These are phyloP conservation scores for Mucor lusitanicus DNA, from an alignment of 371 early-diverging fungal species.

Conservation along the genomic window DNA sequence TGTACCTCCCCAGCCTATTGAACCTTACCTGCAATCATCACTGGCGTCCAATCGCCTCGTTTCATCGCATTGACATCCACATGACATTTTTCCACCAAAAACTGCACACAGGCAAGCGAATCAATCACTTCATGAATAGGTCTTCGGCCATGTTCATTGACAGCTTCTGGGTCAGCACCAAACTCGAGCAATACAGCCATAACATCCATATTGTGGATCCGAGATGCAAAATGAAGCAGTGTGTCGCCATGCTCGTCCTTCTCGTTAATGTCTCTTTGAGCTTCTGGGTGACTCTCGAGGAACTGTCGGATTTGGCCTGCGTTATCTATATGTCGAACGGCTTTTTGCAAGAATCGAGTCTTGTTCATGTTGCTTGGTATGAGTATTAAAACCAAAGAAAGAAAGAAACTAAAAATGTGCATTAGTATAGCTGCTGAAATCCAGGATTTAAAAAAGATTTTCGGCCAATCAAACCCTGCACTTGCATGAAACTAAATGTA, in stretches of 20 bases:
- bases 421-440: no score
- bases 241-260: conserved; percentile 50
- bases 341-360: conserved; percentile 9
- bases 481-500: no score
- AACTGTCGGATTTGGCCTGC: background rate
- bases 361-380: background rate
- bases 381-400: no score
- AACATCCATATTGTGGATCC: conserved; percentile 32
- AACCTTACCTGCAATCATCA: conserved; percentile 49
- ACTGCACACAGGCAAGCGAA: conserved; percentile 35
- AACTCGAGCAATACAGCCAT: conserved; percentile 30
- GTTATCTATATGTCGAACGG: conserved; percentile 12
- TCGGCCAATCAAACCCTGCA: no score
- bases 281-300: background rate
- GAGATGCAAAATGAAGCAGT: conserved; percentile 52
- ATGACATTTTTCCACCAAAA: conserved; percentile 29
- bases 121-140: conserved; percentile 57
- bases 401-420: no score
- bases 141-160: conserved; percentile 53
- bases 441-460: no score
- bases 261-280: conserved; percentile 14
- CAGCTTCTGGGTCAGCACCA: conserved; percentile 38
- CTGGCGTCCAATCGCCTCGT: conserved; percentile 58
- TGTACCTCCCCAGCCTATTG: background rate
- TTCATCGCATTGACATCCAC: conserved; percentile 55